phyloP scores from a whole-genome alignment of 73 alveolate species.

The Paramecium primaurelia region DNA sequence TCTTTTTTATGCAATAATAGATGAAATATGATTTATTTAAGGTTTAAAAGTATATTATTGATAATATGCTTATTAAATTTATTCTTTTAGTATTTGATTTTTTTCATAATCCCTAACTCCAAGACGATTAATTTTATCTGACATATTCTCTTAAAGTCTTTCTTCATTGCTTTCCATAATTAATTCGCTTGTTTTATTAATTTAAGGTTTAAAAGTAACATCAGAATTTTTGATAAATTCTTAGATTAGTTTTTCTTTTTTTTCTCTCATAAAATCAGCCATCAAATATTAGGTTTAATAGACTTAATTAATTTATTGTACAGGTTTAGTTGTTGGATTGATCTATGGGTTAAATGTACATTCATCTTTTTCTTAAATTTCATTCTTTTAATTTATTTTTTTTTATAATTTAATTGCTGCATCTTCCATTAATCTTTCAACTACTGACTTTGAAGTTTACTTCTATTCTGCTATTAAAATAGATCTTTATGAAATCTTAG shows the following conservation, averaged over 20 bases:
- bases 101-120: conserved; percentile 46
- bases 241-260: conserved; percentile 28
- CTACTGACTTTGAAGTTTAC: conserved; percentile 20
- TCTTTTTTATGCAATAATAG: conserved; percentile 32
- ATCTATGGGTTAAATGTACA: conserved; percentile 58
- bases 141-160: conserved; percentile 28
- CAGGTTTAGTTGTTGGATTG: conserved; percentile 36
- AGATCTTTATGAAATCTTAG: conserved; percentile 35
- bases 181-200: conserved; percentile 43
- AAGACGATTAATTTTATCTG: conserved; percentile 45
- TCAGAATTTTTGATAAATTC: conserved; percentile 40
- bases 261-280: conserved; percentile 63
- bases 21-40: conserved; percentile 33
- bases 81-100: conserved; percentile 44
- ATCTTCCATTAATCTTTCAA: conserved; percentile 59
- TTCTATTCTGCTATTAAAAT: conserved; percentile 47
- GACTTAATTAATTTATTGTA: not conserved
- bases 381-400: conserved; percentile 9
- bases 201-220: conserved; percentile 36
- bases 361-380: not conserved
- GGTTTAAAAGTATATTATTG: conserved; percentile 51
- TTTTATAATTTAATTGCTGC: conserved; percentile 27
- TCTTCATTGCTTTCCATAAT: conserved; percentile 57
- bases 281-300: conserved; percentile 40
- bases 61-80: conserved; percentile 51